Conservation (phyloP, 768 basidiomycete species). For the Russula ochroleuca region DNA sequence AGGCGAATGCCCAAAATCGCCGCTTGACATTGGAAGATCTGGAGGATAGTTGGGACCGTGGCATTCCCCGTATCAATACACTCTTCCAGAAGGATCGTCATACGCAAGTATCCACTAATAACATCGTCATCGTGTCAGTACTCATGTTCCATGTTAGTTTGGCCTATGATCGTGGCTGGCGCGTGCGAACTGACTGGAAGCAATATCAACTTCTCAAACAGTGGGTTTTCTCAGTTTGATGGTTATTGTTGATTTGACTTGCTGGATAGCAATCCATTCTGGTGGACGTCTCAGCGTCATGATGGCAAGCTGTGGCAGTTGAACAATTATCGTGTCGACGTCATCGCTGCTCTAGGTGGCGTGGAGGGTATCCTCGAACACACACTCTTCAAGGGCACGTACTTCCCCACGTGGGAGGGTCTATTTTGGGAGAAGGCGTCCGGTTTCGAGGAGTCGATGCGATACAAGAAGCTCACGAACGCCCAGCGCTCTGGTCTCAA, state of each 20-base stretch:
- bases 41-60: slow-evolving; percentile 98
- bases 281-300: slow-evolving; percentile 98
- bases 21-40: slow-evolving; percentile 95
- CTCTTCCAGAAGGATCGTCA: slow-evolving; percentile 98
- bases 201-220: slow-evolving; percentile 92
- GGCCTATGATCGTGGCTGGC: slow-evolving; percentile 99
- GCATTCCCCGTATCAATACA: slow-evolving; percentile 98
- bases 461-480: slow-evolving; percentile 95
- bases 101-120: slow-evolving; percentile 47
- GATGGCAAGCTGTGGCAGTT: slow-evolving; percentile 96
- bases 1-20: slow-evolving; percentile 98
- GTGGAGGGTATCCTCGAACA: slow-evolving; percentile 97
- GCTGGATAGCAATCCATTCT: slow-evolving; percentile 80
- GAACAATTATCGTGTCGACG: slow-evolving; percentile 98
- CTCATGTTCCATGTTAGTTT: slow-evolving; percentile 43
- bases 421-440: slow-evolving; percentile 99
- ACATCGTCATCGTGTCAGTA: slow-evolving; percentile 2
- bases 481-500: slow-evolving; percentile 97
- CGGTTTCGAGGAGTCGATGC: slow-evolving; percentile 94
- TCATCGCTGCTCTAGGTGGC: slow-evolving; percentile 95
- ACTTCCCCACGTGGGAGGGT: slow-evolving; percentile 97
- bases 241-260: background rate
- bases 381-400: slow-evolving; percentile 95
- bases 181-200: slow-evolving; percentile 96
- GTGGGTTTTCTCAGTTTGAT: slow-evolving; percentile 41